Evolutionary conservation across 257 asterid species (phyloP), one percentile per base, ranked within the genome.

Genomic region (Apocynum venetum): DNA sequence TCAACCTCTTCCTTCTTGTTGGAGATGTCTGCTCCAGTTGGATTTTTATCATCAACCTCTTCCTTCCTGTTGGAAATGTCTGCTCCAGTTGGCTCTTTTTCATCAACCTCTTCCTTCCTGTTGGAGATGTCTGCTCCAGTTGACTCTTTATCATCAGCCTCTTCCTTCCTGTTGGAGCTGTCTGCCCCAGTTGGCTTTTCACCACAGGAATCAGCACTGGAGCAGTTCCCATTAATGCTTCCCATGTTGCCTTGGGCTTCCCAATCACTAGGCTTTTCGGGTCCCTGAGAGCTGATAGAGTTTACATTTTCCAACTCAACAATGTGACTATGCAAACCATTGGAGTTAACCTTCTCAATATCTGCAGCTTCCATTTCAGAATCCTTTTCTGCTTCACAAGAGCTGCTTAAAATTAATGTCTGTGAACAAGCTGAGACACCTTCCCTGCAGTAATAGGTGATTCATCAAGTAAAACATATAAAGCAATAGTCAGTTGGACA

Each of bases 371-470:
- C 74, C 40, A 47, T 56, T 47, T 53, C 60, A 14, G 64, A 47
- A 56, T 38, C 76, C 61, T 71, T 72, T 20, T 20, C 72, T 72
- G 49, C 76, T 69, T 36, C 79, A 81, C 31, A 71, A 65, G 74
- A 71, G 81, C 43, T 71, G 60, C 70, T 47, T 49, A 66, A 70
- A 38, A 74, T 66, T 55, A 38, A 76, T 65, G 44, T 75, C 71
- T 83, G 84, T 74, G 69, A 71, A 67, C 83, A 20, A 77, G 10
- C 41, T 41, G 82, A 72, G 51, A 17, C 63, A 65, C 51, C 77
- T 75, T 87, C 82, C 89, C 94, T 89, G 89, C 78, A 83, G 78
- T 73, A 81, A 71, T 78, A 36, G 44, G 76, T 44, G 53, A 72
- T 71, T 73, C 41, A 5, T 80, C 78, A 82, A 72, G 64, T 44